Evolutionary conservation across 2,329 filamentous ascomycete species (phyloP), one percentile per base, ranked within the genome.

Genomic region (Colletotrichum incanum): DNA sequence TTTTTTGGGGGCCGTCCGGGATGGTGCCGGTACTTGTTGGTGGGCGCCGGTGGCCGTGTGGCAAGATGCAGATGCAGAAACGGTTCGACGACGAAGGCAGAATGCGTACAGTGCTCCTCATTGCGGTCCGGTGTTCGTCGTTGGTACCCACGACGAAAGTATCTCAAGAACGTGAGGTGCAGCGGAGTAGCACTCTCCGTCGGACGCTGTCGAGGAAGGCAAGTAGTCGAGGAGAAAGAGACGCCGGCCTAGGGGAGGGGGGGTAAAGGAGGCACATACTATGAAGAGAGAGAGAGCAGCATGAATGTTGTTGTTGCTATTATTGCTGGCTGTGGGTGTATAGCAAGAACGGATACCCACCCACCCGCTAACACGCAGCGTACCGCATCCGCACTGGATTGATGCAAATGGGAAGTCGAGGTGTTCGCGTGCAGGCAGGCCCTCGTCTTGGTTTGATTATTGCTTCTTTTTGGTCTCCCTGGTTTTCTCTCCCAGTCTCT

Each of bases 61-160:
- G 68, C 64, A 47, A 71, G 39, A 63, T 45, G 55, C 56, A 34
- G 56, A 54, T 63, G 58, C 65, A 68, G 69, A 58, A 63, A 72
- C 65, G 28, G 28, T 59, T 68, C 26, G 52, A 61, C 11, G 7
- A 61, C 20, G 20, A 18, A 34, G 52, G 20, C 34, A 23, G 52
- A 34, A 55, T 16, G 31, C 37, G 52, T 11, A n/a, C 5, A 28
- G 18, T 34, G 8, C 50, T 54, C 18, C 50, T 34, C 3, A 2
- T 34, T 54, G 50, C 50, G 50, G 18, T 34, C 50, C 23, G 47
- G n/a, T 26, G 49, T 28, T 50, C 49, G 14, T 50, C 14, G 23
- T 50, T 16, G 47, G 28, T 28, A 14, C 2, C 5, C 5, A 28
- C 26, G 18, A 18, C 9, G 14, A 28, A 34, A n/a, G 28, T 9